Percentiles rank a stretch among this genome's conserved stretches.
These are phyloP conservation scores for Bimuria novae-zelandiae DNA, from an alignment of 2,329 filamentous ascomycete species.

Conservation along the genomic window DNA sequence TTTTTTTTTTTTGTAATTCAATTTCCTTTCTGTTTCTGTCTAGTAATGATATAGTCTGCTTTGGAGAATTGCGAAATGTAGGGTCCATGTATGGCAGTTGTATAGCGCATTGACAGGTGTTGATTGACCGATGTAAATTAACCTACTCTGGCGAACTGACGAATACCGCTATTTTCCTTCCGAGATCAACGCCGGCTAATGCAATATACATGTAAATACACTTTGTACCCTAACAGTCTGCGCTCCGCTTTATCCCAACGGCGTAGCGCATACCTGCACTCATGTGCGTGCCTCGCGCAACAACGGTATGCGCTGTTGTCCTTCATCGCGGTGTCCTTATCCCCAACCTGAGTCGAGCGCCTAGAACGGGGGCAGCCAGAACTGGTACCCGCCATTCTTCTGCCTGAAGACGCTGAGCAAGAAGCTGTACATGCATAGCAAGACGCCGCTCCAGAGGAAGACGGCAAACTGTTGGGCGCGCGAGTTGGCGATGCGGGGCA, in stretches of 20 bases:
- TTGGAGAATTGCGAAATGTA: too few species aligned
- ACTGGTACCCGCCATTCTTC: conserved; percentile 95
- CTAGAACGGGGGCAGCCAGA: conserved; percentile 88
- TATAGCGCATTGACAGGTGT: too few species aligned
- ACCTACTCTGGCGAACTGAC: too few species aligned
- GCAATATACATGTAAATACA: neutral
- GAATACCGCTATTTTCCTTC: neutral
- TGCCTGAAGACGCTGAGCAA: conserved; percentile 89
- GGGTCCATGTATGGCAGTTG: too few species aligned
- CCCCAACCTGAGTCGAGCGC: neutral
- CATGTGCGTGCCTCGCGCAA: too few species aligned
- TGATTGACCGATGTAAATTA: too few species aligned
- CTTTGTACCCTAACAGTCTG: neutral
- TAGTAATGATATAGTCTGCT: too few species aligned
- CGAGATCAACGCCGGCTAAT: neutral
- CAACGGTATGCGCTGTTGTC: too few species aligned
- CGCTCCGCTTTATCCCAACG: neutral
- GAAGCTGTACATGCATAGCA: conserved; percentile 90
- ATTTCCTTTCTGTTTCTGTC: too few species aligned
- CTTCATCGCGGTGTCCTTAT: too few species aligned
- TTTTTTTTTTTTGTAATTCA: too few species aligned
- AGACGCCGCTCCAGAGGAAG: conserved; percentile 74
- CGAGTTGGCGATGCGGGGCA: conserved; percentile 80
- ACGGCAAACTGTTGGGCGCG: conserved; percentile 81
- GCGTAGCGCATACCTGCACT: too few species aligned